Evolutionary conservation across 176 grass and related monocot species (phyloP), one percentile per base, ranked within the genome.

Genomic region (Juncus effusus): DNA sequence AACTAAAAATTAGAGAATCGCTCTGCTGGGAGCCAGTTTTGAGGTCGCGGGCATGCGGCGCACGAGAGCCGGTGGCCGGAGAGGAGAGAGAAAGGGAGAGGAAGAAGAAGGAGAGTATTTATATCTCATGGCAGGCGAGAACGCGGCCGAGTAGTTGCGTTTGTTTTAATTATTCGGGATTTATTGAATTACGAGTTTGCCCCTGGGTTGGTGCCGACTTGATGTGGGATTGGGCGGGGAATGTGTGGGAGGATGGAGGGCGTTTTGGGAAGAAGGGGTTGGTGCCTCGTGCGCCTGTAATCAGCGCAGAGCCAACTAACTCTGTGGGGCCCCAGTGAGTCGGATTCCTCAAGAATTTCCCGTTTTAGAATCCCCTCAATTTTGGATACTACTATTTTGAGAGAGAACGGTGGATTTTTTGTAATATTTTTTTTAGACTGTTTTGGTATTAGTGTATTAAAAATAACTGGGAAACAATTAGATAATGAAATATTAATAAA

Each of bases 121-220:
- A 64, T 65, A 53, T 42, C 28, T n/a, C 9, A 51, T 36, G 35
- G 41, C 6, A 8, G 37, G n/a, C 47, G 41, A 57, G 11, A 62
- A 64, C 67, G 77, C 77, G 51, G 61, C 55, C 51, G 66, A 73
- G 51, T 58, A 50, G 67, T 79, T 72, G 59, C 77, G 56, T 79
- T 79, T 79, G 36, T 58, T 58, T 40, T 50, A 52, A 44, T 15
- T 62, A 62, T 53, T 13, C 13, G 0, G 52, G 16, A 56, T 39
- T 10, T 7, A 15, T 37, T 2, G 16, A 79, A 79, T 65, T 51
- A 73, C 77, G 0, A 15, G 41, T 55, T 28, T 56, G 37, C 38
- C 67, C 66, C 47, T 15, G 1, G 16, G 2, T 10, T 63, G 36
- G 66, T 28, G 8, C 6, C 7, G 16, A 10, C 10, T 36, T 6